Conservation (phyloP, 176 grass and related monocot species). For the Zoysia japonica region DNA sequence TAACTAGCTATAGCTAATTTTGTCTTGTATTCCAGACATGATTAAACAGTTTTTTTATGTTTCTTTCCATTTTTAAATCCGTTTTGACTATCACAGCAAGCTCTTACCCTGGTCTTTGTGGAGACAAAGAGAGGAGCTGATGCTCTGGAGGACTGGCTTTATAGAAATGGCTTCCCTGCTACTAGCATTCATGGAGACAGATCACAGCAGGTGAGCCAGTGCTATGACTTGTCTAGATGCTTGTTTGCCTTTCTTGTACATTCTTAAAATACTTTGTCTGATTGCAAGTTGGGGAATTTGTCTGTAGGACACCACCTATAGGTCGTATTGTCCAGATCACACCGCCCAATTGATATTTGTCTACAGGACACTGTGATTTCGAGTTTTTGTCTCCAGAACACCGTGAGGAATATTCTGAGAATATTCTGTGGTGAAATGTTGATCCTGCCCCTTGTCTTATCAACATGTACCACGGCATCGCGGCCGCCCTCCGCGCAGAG, state of each 20-base stretch:
- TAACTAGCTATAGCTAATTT: not conserved
- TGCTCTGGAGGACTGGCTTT: slow-evolving; percentile 34
- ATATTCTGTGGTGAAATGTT: too few species aligned
- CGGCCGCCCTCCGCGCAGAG: too few species aligned
- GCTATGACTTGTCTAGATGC: not conserved
- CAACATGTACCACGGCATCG: too few species aligned
- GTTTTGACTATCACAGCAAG: slow-evolving; percentile 9
- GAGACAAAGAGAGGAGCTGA: slow-evolving; percentile 38
- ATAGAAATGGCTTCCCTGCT: slow-evolving; percentile 21
- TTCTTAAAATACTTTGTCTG: not conserved
- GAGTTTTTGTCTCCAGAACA: too few species aligned
- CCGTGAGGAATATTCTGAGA: too few species aligned
- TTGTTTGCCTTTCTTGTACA: not conserved
- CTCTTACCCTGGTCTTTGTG: slow-evolving; percentile 35
- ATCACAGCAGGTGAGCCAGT: not conserved
- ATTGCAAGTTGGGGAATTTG: not conserved
- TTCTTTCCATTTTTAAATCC: not conserved
- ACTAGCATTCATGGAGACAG: slow-evolving; percentile 37
- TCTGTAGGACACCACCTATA: too few species aligned
- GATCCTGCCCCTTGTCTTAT: too few species aligned
- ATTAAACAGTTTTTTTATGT: not conserved
- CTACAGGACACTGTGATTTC: too few species aligned
- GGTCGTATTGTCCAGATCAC: too few species aligned
- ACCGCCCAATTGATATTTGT: too few species aligned
- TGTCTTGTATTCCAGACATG: not conserved